These are phyloP conservation scores for Fusarium lyarnte DNA, from an alignment of 2,329 filamentous ascomycete genomes.

Conservation along the genomic window DNA sequence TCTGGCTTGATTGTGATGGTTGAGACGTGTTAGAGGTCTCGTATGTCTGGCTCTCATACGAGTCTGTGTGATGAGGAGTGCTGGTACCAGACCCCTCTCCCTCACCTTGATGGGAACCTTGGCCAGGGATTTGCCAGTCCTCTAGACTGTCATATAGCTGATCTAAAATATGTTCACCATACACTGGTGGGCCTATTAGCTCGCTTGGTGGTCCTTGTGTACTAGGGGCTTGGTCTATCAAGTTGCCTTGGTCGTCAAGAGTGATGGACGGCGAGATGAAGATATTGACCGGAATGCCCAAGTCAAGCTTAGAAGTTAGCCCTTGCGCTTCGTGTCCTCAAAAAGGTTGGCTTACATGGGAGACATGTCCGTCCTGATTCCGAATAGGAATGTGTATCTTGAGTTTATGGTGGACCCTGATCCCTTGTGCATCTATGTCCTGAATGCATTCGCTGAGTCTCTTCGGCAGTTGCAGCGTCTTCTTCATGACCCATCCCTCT, in stretches of 20 bases:
- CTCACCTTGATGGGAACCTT: conserved; percentile 62
- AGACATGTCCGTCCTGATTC: conserved; percentile 93
- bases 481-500: conserved; percentile 70
- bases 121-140: conserved; percentile 77
- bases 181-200: conserved; percentile 82
- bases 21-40: background rate
- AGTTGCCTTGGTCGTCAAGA: conserved; percentile 83
- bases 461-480: conserved; percentile 76
- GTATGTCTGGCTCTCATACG: conserved; percentile 59
- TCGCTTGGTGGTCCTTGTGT: conserved; percentile 61
- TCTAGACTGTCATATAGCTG: conserved; percentile 88
- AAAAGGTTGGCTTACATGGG: conserved; percentile 68
- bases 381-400: conserved; percentile 88
- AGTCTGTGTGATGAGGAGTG: conserved; percentile 42
- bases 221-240: conserved; percentile 67
- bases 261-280: conserved; percentile 95
- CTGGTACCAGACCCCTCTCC: conserved; percentile 61
- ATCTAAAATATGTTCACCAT: conserved; percentile 91
- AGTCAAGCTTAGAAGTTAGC: conserved; percentile 68
- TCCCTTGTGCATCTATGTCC: conserved; percentile 84
- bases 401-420: conserved; percentile 91
- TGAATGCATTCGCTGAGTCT: conserved; percentile 84
- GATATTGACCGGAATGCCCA: conserved; percentile 86
- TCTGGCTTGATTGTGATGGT: background rate
- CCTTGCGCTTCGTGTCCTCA: fast-evolving